These are phyloP conservation scores for Microcyclospora pomicola DNA, from an alignment of 2,329 filamentous ascomycete species.

Conservation along the genomic window DNA sequence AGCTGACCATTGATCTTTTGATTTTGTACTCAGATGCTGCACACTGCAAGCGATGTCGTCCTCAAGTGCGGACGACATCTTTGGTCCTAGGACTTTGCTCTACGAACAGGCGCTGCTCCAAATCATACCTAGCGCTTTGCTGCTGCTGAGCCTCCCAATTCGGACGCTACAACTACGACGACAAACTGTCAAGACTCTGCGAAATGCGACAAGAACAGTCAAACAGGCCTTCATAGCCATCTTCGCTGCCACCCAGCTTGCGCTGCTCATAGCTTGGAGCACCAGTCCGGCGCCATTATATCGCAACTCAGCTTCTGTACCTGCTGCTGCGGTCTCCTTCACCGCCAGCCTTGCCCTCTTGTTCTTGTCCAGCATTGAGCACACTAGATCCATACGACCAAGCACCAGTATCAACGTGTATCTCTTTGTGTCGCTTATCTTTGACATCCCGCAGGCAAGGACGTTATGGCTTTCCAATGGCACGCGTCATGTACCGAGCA, in stretches of 20 bases:
- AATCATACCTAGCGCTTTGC: slow-evolving; percentile 9
- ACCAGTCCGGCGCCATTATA: slow-evolving; percentile 1
- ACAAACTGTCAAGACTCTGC: slow-evolving; percentile 8
- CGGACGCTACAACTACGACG: slow-evolving; percentile 6
- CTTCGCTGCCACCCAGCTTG: slow-evolving; percentile 8
- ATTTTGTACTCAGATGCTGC: too few relatives aligned
- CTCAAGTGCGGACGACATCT: too few relatives aligned
- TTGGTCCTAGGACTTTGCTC: slow-evolving; percentile 5
- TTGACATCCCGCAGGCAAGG: slow-evolving; percentile 11
- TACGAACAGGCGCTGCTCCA: slow-evolving; percentile 15
- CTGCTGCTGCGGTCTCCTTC: slow-evolving; percentile 8
- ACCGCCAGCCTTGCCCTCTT: slow-evolving; percentile 8
- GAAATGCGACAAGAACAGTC: slow-evolving; percentile 4
- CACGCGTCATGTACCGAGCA: slow-evolving; percentile 4
- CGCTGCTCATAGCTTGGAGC: slow-evolving; percentile 8
- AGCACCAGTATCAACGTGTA: slow-evolving; percentile 10
- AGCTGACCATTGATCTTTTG: too few relatives aligned
- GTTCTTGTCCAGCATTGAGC: slow-evolving; percentile 10
- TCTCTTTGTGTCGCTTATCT: slow-evolving; percentile 8
- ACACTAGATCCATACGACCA: slow-evolving; percentile 7
- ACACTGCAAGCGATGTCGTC: too few relatives aligned
- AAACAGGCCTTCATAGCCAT: slow-evolving; percentile 7
- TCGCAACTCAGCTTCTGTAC: slow-evolving; percentile 7
- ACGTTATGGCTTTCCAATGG: slow-evolving; percentile 10
- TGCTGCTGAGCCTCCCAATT: slow-evolving; percentile 8